Conservation (phyloP, 768 basidiomycete genomes). For the Panaeolus cyanescens region DNA sequence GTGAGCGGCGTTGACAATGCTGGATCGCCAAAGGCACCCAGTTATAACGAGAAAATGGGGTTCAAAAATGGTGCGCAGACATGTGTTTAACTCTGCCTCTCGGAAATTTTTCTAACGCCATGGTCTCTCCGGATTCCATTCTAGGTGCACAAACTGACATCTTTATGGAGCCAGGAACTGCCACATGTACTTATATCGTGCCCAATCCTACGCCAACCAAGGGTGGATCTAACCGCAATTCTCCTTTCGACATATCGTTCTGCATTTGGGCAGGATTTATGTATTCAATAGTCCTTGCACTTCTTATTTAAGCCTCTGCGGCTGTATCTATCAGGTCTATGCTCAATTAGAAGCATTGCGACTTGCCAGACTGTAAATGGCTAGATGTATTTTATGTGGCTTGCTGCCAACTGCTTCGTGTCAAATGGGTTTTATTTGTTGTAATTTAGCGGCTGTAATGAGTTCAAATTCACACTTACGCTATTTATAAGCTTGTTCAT, state of each 20-base stretch:
- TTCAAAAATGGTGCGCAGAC: conserved; percentile 18
- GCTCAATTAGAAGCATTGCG: background rate
- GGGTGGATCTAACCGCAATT: background rate
- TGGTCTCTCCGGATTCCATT: background rate
- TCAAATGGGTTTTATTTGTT: no score
- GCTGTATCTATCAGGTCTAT: background rate
- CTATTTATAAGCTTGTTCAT: no score
- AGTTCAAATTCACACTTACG: no score
- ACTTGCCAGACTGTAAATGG: background rate
- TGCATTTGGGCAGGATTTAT: background rate
- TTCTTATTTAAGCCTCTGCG: background rate
- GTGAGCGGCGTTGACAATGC: conserved; percentile 34
- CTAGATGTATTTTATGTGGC: background rate
- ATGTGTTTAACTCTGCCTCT: background rate
- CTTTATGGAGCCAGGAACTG: conserved; percentile 8
- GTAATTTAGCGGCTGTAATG: no score
- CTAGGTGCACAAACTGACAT: conserved; percentile 24
- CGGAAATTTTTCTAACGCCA: background rate
- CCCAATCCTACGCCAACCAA: background rate
- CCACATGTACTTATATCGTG: background rate
- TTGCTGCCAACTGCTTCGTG: background rate
- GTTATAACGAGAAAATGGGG: conserved; percentile 23
- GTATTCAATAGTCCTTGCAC: background rate
- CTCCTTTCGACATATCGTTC: background rate
- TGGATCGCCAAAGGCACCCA: conserved; percentile 32